Evolutionary conservation across 305 asterid genomes (phyloP), one percentile per base, ranked within the genome.

Genomic region (Solanum hybrid): DNA sequence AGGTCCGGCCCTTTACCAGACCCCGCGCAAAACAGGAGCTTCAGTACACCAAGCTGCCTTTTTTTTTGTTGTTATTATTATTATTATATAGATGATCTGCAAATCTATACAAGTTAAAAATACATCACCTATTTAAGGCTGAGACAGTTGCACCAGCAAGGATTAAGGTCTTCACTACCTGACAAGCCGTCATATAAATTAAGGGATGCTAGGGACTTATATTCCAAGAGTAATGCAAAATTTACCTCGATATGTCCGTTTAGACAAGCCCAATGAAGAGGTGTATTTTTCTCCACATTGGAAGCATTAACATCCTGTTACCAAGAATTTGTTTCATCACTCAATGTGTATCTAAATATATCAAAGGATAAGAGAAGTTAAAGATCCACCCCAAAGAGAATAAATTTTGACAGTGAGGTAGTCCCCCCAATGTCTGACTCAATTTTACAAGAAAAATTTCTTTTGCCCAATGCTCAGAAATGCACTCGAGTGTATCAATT

Each of bases 241-340:
- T 9, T 77, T 90, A 97, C 99, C 98, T 96, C 98, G 12, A 94
- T 89, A 91, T 94, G 98, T 79, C 98, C 98, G 33, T 97, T 97
- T 85, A 97, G 95, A 92, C 98, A 94, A 91, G 99, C 99, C 98
- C 97, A 97, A 87, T 97, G 99, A 89, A 97, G 98, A 87, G 99
- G 98, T 8, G 99, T 95, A 89, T 97, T 97, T n/a, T 94, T 94
- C 94, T 97, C 98, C 88, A 70, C 39, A 89, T 97, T 97, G 75
- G 90, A 91, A 91, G 96, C 98, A 93, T 96, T 96, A n/a, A 96
- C 95, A 92, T 97, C 98, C 99, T 97, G 95, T 86, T 88, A 61
- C 89, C 57, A 39, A 75, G 29, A 78, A 90, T 73, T 78, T 39
- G 8, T 39, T 81, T 79, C 45, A 41, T 12, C 31, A 3, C 87